Evolutionary conservation across 2,329 filamentous ascomycete species (phyloP), one percentile per base, ranked within the genome.

Genomic region (Clathrospora elynae): DNA sequence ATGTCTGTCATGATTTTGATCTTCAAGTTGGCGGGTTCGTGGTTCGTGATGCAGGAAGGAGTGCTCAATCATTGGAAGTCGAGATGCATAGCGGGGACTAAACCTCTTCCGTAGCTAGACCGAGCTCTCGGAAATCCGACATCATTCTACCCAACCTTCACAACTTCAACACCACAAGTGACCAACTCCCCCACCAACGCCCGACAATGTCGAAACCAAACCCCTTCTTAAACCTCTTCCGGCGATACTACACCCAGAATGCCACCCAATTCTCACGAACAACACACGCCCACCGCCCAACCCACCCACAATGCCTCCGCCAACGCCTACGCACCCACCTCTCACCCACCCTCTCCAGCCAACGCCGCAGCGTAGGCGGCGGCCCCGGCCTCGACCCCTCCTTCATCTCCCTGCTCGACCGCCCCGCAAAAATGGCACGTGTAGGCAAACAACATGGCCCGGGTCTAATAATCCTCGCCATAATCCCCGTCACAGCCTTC

Each of bases 401-500:
- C 65, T 96, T 95, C 75, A 79, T 83, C 46, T 96, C 90, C 6
- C 84, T 96, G 53, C 81, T 96, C 54, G 92, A 99, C 73, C 86
- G 88, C 47, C 90, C 92, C 1, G 83, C 91, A 0, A 80, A 82
- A 55, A 81, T 96, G 22, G 86, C 97, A 24, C 87, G 90, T 31
- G 76, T 83, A 1, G 84, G 87, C 35, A 80, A 82, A 57, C 81
- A 79, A 46, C 90, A 96, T 75, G 88, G 89, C 1, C 84, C 85
- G 0, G 90, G 90, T 0, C 78, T 96, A 7, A 83, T 93, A 23
- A 77, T 96, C 48, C 81, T 96, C 8, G 88, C 89, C 26, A 73
- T 95, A 37, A 97, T 99, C 61, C 93, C 93, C 34, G 73, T 96
- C 47, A 96, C 91, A 1, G 90, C 93, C 8, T 96, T 99, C 71